A percentile compares a stretch with the other conserved stretches of the same genome.
Conservation (phyloP, 2,329 filamentous ascomycete genomes). For the Exophiala calicioides region DNA sequence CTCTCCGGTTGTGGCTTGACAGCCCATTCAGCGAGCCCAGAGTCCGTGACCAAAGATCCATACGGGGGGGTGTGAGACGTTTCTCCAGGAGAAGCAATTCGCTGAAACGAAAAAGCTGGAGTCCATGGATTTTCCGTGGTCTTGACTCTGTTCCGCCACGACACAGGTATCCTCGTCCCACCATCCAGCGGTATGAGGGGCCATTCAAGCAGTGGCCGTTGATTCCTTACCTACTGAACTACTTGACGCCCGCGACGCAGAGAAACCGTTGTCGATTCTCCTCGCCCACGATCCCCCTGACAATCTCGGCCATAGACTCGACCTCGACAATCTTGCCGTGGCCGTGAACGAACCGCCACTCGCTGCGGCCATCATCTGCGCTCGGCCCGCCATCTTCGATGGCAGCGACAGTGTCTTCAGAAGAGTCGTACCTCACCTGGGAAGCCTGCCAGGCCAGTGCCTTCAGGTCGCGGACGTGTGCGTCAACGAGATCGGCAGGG, state of each 20-base stretch:
- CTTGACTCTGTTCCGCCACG: too few species aligned
- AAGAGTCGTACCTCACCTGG: slow-evolving; percentile 25
- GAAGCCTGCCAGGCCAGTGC: slow-evolving; percentile 28
- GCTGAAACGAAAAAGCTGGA: too few species aligned
- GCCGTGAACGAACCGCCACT: slow-evolving; percentile 22
- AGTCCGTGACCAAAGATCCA: too few species aligned
- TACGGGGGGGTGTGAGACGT: too few species aligned
- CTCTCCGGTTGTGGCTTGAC: too few species aligned
- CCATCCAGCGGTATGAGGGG: too few species aligned
- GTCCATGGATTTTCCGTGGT: too few species aligned
- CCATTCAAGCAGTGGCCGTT: not conserved
- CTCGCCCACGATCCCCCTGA: slow-evolving; percentile 17
- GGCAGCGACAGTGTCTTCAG: slow-evolving; percentile 2
- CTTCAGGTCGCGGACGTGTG: slow-evolving; percentile 26
- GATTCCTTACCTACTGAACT: not conserved
- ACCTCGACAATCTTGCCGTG: slow-evolving; percentile 25
- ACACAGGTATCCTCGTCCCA: too few species aligned
- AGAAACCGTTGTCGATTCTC: slow-evolving; percentile 19
- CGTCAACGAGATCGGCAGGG: slow-evolving; percentile 16
- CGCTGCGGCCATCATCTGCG: not conserved
- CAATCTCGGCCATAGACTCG: slow-evolving; percentile 28
- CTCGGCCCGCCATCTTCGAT: not conserved
- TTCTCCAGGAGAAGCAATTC: too few species aligned
- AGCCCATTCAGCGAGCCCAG: too few species aligned
- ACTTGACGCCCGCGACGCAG: slow-evolving; percentile 24